These are phyloP conservation scores for Spergularia marina DNA, from an alignment of 148 eudicot species.

Conservation along the genomic window DNA sequence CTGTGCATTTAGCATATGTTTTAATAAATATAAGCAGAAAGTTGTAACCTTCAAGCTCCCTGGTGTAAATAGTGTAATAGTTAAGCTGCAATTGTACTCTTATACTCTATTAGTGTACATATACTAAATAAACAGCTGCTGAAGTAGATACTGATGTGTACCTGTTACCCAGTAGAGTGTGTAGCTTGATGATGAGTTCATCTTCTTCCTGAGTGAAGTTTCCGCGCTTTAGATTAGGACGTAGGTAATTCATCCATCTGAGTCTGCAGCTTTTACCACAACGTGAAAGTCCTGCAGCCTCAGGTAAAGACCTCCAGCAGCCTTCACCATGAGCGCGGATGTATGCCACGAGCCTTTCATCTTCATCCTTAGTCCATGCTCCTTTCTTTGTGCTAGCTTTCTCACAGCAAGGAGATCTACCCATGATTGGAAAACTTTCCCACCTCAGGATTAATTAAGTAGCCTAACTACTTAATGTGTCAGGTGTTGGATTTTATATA, in stretches of 20 bases:
- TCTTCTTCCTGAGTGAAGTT: background rate
- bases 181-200: slow-evolving; percentile 6
- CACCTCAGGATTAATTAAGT: background rate
- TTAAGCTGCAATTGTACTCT: too few relatives aligned
- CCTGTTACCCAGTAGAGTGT: background rate
- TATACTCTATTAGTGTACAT: too few relatives aligned
- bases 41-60: too few relatives aligned
- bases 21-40: background rate
- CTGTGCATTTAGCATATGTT: background rate
- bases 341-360: background rate
- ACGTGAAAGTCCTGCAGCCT: background rate
- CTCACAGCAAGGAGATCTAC: slow-evolving; percentile 1
- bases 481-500: background rate
- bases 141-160: background rate
- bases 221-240: background rate
- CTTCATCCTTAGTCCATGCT: slow-evolving; percentile 1
- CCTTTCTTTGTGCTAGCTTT: background rate
- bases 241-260: slow-evolving; percentile 2
- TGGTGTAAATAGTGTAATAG: too few relatives aligned
- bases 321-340: background rate
- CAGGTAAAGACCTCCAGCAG: slow-evolving; percentile 5
- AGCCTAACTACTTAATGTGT: background rate
- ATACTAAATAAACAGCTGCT: background rate
- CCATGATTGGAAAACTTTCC: background rate
- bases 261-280: slow-evolving; percentile 1